Evolutionary conservation across 108 stramenopile genomes (phyloP).

Genomic region (Stephanodiscus minutulus): DNA sequence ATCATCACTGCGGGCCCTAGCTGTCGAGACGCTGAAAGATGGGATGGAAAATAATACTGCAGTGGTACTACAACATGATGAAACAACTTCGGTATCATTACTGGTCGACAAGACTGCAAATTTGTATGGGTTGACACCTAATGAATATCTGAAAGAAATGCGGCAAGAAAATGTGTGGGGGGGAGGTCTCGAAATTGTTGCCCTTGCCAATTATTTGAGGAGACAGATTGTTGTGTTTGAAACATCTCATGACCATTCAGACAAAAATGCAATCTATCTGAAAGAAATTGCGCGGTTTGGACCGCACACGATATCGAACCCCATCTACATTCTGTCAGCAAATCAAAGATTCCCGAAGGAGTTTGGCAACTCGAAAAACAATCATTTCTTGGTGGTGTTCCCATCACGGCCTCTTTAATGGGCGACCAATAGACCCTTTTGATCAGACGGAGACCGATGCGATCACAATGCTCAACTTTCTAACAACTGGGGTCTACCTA

Average conservation of each 20-base stretch:
- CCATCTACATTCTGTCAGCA: conserved; percentile 44
- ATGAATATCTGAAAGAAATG: conserved; percentile 84
- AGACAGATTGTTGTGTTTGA: conserved; percentile 86
- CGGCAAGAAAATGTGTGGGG: conserved; percentile 89
- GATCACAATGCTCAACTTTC: no score
- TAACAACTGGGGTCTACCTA: no score
- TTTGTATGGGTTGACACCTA: conserved; percentile 67
- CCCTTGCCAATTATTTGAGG: conserved; percentile 81
- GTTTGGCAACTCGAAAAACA: conserved; percentile 14
- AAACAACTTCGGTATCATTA: conserved; percentile 59
- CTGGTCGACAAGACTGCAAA: conserved; percentile 72
- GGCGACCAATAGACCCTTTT: no score
- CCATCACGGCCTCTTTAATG: conserved; percentile 11
- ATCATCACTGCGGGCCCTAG: conserved; percentile 49
- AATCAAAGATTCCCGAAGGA: conserved; percentile 58
- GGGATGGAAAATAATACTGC: conserved; percentile 8
- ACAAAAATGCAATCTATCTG: conserved; percentile 8
- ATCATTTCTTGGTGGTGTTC: conserved; percentile 74
- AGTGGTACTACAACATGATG: conserved; percentile 67
- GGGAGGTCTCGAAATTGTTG: conserved; percentile 95
- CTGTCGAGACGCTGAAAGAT: conserved; percentile 60
- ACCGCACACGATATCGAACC: conserved; percentile 22
- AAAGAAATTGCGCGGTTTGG: conserved; percentile 59
- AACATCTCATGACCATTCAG: background rate
- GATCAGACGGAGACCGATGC: no score